Percentiles rank a stretch among this genome's conserved stretches.
These are phyloP conservation scores for Haplographium delicatum DNA, from an alignment of 495 filamentous ascomycete species.

Conservation along the genomic window DNA sequence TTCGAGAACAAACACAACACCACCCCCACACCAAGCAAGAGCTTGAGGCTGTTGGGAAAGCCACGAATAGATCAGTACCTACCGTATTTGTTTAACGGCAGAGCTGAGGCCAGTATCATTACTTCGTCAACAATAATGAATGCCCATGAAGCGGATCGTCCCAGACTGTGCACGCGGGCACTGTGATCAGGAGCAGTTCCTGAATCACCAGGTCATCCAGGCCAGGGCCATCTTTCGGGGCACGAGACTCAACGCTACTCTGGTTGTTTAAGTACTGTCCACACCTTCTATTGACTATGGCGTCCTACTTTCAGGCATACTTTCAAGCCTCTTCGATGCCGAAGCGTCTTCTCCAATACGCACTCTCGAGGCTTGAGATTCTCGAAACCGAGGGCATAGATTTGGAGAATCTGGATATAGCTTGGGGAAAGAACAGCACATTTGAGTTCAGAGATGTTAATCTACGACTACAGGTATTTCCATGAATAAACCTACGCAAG, in stretches of 20 bases:
- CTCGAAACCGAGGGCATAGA: conserved; percentile 78
- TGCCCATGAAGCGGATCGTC: conserved; percentile 1
- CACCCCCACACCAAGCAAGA: not conserved
- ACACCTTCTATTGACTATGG: too few relatives aligned
- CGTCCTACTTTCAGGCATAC: conserved; percentile 58
- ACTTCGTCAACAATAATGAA: conserved; percentile 10
- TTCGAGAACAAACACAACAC: not conserved
- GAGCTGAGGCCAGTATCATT: not conserved
- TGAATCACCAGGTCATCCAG: not conserved
- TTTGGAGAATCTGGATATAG: conserved; percentile 71
- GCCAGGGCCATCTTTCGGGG: not conserved
- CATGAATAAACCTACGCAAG: not conserved
- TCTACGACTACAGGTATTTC: conserved; percentile 59
- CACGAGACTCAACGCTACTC: not conserved
- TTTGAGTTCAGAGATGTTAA: conserved; percentile 80
- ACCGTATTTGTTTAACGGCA: not conserved
- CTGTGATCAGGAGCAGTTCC: conserved; percentile 13
- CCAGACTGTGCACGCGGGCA: conserved; percentile 17
- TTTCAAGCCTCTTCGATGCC: conserved; percentile 75
- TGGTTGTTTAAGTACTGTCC: too few relatives aligned
- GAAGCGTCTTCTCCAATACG: conserved; percentile 77
- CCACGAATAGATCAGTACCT: not conserved
- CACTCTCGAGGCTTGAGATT: conserved; percentile 69
- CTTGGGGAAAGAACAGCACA: conserved; percentile 67
- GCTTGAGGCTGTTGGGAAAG: not conserved